phyloP scores from a whole-genome alignment of 2,329 filamentous ascomycete genomes.

The Botrytis sinoallii region DNA sequence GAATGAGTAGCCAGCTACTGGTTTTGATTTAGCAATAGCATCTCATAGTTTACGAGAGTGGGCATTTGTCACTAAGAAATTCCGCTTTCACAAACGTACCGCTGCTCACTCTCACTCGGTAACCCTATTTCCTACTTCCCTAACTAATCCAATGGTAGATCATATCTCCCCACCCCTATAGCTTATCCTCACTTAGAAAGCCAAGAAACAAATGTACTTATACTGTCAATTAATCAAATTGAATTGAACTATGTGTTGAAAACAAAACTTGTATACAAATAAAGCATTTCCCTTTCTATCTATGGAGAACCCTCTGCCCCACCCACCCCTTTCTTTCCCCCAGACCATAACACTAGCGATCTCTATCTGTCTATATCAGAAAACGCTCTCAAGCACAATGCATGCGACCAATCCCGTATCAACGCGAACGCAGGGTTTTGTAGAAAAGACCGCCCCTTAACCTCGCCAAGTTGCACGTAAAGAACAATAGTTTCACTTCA shows the following conservation, averaged over 20 bases:
- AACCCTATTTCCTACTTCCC: not conserved
- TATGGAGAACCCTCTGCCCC: not conserved
- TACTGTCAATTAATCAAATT: constrained; percentile 1
- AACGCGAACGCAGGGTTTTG: not conserved
- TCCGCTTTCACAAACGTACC: not conserved
- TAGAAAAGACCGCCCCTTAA: not conserved
- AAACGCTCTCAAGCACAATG: not conserved
- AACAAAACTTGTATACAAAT: constrained; percentile 19
- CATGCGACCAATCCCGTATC: not conserved
- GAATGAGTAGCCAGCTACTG: not conserved
- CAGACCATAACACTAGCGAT: not conserved
- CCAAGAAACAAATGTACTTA: not conserved
- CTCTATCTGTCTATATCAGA: constrained; percentile 1
- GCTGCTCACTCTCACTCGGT: not conserved
- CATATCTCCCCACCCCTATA: not conserved
- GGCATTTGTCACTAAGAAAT: not conserved
- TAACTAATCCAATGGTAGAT: not conserved
- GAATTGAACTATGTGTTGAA: constrained; percentile 4
- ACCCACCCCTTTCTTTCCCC: not conserved
- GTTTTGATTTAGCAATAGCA: not conserved
- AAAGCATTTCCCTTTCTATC: constrained; percentile 8
- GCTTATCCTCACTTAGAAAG: not conserved
- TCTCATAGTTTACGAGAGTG: not conserved
- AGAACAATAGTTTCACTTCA: not conserved
- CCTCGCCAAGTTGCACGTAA: not conserved